Evolutionary conservation across 2,329 filamentous ascomycete species (phyloP).

Genomic region (Didymosphaeria variabile): DNA sequence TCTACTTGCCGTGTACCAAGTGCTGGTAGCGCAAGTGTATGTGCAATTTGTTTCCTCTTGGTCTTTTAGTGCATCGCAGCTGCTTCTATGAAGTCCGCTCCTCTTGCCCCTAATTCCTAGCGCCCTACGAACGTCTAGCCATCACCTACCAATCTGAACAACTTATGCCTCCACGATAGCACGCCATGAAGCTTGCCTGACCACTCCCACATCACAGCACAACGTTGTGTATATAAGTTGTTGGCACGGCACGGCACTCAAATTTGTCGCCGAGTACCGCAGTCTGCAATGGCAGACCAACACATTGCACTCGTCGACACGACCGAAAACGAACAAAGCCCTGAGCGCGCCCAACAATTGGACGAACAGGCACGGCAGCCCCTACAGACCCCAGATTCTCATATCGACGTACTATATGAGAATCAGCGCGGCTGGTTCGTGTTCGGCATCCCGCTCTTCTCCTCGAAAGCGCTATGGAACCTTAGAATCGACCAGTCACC

Average conservation of each 20-base stretch:
- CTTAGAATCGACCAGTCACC: constrained; percentile 84
- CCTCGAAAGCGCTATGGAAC: constrained; percentile 74
- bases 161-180: constrained; percentile 42
- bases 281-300: constrained; percentile 58
- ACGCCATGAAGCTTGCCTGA: constrained; percentile 27
- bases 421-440: constrained; percentile 92
- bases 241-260: background rate
- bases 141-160: constrained; percentile 30
- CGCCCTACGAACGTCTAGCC: constrained; percentile 20
- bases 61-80: background rate
- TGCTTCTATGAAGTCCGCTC: constrained; percentile 4
- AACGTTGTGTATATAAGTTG: background rate
- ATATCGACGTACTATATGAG: constrained; percentile 88
- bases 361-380: constrained; percentile 25
- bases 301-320: constrained; percentile 74
- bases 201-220: background rate
- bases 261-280: background rate
- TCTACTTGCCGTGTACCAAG: constrained; percentile 17
- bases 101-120: constrained; percentile 30
- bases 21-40: constrained; percentile 13
- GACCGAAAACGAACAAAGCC: constrained; percentile 50
- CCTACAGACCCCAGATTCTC: constrained; percentile 33
- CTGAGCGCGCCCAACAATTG: constrained; percentile 28
- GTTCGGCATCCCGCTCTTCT: constrained; percentile 91
- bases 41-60: constrained; percentile 4